Conservation (phyloP, 108 stramenopile genomes). For the Discostella stelligeroides region DNA sequence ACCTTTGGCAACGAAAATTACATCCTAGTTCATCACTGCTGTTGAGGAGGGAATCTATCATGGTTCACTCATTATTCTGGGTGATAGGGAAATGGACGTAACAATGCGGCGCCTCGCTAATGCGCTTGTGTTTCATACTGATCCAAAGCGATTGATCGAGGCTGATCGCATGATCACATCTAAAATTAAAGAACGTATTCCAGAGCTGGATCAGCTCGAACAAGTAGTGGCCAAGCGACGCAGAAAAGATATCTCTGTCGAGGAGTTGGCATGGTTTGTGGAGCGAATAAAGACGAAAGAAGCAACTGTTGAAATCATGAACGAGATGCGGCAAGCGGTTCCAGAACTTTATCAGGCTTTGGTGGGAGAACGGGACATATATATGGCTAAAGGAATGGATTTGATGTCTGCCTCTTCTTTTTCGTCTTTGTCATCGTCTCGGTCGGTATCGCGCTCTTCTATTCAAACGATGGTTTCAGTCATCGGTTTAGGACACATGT, state of each 20-base stretch:
- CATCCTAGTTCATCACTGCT: conserved; percentile 58
- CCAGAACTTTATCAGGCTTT: conserved; percentile 75
- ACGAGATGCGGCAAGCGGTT: conserved; percentile 52
- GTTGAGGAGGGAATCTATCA: conserved; percentile 62
- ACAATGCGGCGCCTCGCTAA: conserved; percentile 67
- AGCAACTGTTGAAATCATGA: conserved; percentile 59
- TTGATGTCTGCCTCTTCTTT: conserved; percentile 17
- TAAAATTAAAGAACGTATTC: conserved; percentile 49
- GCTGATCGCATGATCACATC: conserved; percentile 55
- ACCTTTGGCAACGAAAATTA: neutral
- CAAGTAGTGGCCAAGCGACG: conserved; percentile 12
- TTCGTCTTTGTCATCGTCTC: neutral
- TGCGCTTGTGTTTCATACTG: conserved; percentile 60
- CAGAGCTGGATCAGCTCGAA: conserved; percentile 28
- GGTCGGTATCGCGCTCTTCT: conserved; percentile 12
- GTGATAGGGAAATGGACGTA: conserved; percentile 78
- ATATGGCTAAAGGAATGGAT: conserved; percentile 80
- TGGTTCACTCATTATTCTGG: conserved; percentile 71
- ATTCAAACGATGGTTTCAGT: conserved; percentile 69
- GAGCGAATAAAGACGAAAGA: conserved; percentile 69
- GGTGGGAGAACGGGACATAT: conserved; percentile 75
- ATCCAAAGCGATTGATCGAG: conserved; percentile 54
- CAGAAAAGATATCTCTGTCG: conserved; percentile 20
- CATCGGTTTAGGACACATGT: conserved; percentile 75
- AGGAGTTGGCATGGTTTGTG: conserved; percentile 64